A percentile compares a stretch with the other conserved stretches of the same genome.
These are phyloP conservation scores for Dactylellina drechsleri DNA, from an alignment of 2,329 filamentous ascomycete genomes.

Conservation along the genomic window DNA sequence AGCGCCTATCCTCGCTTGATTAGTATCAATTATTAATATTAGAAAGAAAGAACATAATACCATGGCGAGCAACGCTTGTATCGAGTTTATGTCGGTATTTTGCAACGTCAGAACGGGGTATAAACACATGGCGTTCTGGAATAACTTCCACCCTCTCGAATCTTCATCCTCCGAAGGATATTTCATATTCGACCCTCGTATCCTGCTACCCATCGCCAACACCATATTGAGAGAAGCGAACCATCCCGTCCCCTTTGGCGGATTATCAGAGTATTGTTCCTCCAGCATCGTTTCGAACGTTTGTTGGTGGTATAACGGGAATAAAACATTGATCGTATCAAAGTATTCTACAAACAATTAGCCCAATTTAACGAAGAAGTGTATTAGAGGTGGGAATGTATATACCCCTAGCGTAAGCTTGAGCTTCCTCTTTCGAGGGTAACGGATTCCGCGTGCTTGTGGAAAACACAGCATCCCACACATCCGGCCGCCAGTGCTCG, in stretches of 20 bases:
- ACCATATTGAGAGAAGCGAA: constrained; percentile 97
- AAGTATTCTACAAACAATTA: constrained; percentile 77
- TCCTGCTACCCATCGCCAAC: constrained; percentile 88
- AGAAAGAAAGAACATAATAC: constrained; percentile 59
- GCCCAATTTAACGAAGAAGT: constrained; percentile 7
- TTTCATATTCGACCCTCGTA: constrained; percentile 78
- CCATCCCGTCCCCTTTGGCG: constrained; percentile 95
- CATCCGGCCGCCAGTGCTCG: constrained; percentile 98
- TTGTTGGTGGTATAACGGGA: constrained; percentile 94
- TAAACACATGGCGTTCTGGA: constrained; percentile 96
- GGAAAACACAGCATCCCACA: constrained; percentile 91
- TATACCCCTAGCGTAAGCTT: constrained; percentile 61
- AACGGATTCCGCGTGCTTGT: constrained; percentile 83
- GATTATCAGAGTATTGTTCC: constrained; percentile 88
- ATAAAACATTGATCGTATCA: constrained; percentile 99
- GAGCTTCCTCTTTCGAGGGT: constrained; percentile 84
- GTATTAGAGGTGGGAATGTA: constrained; percentile 13
- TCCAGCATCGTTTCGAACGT: constrained; percentile 99
- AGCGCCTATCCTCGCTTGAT: constrained; percentile 68
- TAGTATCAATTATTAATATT: background rate
- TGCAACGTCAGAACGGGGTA: constrained; percentile 93
- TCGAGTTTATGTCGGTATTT: constrained; percentile 92
- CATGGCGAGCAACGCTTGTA: constrained; percentile 93
- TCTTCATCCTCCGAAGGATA: constrained; percentile 90
- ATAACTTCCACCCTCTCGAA: constrained; percentile 80